Percentiles rank a stretch among this genome's conserved stretches.
Conservation (phyloP, 2,329 filamentous ascomycete genomes). For the Blumeriella jaapii region DNA sequence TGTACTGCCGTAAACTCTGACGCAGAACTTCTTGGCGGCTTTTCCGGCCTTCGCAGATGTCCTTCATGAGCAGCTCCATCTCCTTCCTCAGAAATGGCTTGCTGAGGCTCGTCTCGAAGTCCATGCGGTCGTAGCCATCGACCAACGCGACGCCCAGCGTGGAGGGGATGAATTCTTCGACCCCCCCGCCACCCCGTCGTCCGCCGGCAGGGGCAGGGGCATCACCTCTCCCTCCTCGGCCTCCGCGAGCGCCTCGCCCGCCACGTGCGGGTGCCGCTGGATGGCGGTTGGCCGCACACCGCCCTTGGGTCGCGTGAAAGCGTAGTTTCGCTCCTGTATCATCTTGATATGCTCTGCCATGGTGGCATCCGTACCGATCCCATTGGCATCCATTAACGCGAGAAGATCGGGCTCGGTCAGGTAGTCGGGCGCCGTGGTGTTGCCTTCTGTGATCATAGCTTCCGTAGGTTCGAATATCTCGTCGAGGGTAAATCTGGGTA, state of each 20-base stretch:
- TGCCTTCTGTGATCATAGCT: conserved; percentile 81
- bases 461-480: conserved; percentile 82
- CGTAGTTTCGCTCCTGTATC: conserved; percentile 84
- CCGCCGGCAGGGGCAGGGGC: conserved; percentile 25
- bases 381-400: conserved; percentile 94
- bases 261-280: conserved; percentile 27
- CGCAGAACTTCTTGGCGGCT: conserved; percentile 64
- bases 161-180: conserved; percentile 87
- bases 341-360: conserved; percentile 99
- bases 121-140: conserved; percentile 89
- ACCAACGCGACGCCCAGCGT: conserved; percentile 84
- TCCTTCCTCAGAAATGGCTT: conserved; percentile 96
- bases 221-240: conserved; percentile 30
- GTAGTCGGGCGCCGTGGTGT: conserved; percentile 74
- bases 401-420: conserved; percentile 94
- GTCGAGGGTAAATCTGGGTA: conserved; percentile 68
- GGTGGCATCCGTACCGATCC: conserved; percentile 94
- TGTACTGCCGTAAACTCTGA: conserved; percentile 79
- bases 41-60: conserved; percentile 80
- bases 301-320: conserved; percentile 47
- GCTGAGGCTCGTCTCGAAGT: conserved; percentile 81
- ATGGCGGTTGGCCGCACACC: conserved; percentile 17
- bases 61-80: conserved; percentile 96
- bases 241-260: conserved; percentile 28
- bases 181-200: conserved; percentile 32